Evolutionary conservation across 805 yeast genomes (phyloP), one percentile per base, ranked within the genome.

Genomic region (Candida ficus): DNA sequence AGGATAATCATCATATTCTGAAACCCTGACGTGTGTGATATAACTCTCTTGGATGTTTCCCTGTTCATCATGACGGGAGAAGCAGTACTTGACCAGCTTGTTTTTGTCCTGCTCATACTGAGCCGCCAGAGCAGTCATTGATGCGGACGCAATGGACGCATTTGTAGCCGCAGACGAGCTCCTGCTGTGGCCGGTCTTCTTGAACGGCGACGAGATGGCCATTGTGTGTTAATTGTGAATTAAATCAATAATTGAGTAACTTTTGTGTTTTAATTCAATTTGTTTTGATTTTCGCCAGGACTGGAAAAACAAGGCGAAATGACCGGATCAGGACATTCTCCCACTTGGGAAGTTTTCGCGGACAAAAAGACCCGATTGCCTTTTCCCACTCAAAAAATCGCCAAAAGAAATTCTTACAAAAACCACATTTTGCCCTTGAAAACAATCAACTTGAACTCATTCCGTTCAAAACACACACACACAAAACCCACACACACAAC

Each of bases 1-100:
- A 4, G 93, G 88, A 47, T 71, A 81, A 43, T 73, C 75, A 1
- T 88, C 71, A 60, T 79, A 93, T 56, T 88, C 96, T 33, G 78
- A 71, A 27, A 87, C 73, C 39, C 83, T 64, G 13, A 84, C 80
- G 58, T 88, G 96, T 1, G 93, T 80, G 40, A 83, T 74, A 58
- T 88, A 88, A 20, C 72, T 72, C 37, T 78, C 83, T 10, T 69
- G 60, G 17, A 70, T 62, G 16, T 56, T 58, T 8, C 73, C 71
- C 25, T 67, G 64, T 11, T 61, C 56, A 42, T 68, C 77, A 17
- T 59, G 56, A 35, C 66, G 71, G 12, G 71, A 57, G 54, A 80
- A 80, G 44, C 83, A 70, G 43, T 63, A 69, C 44, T 57, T 61
- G 43, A 71, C 68, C 41, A 80, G 68, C 20, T 64, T 60, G 33